These are phyloP conservation scores for Biscogniauxia marginata DNA, from an alignment of 2,329 filamentous ascomycete species.

Conservation along the genomic window DNA sequence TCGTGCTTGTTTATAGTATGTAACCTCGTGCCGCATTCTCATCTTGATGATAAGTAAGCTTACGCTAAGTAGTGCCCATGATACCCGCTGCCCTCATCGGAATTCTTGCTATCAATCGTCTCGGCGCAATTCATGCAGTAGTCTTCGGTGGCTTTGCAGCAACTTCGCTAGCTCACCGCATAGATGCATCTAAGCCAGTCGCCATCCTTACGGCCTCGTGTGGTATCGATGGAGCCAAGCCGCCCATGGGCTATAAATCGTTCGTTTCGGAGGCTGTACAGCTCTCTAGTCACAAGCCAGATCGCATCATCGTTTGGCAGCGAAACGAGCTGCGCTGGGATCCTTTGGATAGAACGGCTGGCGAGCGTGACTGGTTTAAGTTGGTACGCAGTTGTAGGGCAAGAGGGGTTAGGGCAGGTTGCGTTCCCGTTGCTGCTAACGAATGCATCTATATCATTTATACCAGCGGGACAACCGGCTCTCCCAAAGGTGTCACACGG, in stretches of 20 bases:
- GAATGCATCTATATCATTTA: slow-evolving; percentile 85
- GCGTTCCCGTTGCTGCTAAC: slow-evolving; percentile 74
- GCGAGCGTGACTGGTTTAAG: slow-evolving; percentile 77
- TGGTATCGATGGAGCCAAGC: slow-evolving; percentile 84
- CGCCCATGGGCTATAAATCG: slow-evolving; percentile 72
- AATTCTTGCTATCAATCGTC: slow-evolving; percentile 74
- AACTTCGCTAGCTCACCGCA: slow-evolving; percentile 78
- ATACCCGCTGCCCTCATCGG: slow-evolving; percentile 85
- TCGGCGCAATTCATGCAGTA: slow-evolving; percentile 86
- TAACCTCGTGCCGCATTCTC: slow-evolving; percentile 8
- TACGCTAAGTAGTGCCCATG: slow-evolving; percentile 73
- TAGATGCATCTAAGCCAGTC: slow-evolving; percentile 75
- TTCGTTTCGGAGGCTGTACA: slow-evolving; percentile 73
- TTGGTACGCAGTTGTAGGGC: slow-evolving; percentile 69
- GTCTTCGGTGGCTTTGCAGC: slow-evolving; percentile 93
- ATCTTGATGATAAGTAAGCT: slow-evolving; percentile 7
- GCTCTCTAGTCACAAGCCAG: slow-evolving; percentile 68
- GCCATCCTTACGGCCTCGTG: slow-evolving; percentile 86
- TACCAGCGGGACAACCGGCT: slow-evolving; percentile 70
- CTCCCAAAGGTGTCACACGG: slow-evolving; percentile 69
- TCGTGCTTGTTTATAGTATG: slow-evolving; percentile 86
- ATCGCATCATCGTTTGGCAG: slow-evolving; percentile 78
- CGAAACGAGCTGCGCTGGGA: slow-evolving; percentile 75
- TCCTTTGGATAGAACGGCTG: slow-evolving; percentile 60
- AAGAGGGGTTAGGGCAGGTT: slow-evolving; percentile 66